phyloP scores from a whole-genome alignment of 164 flowering plant species.

The Cinnamomum chago region DNA sequence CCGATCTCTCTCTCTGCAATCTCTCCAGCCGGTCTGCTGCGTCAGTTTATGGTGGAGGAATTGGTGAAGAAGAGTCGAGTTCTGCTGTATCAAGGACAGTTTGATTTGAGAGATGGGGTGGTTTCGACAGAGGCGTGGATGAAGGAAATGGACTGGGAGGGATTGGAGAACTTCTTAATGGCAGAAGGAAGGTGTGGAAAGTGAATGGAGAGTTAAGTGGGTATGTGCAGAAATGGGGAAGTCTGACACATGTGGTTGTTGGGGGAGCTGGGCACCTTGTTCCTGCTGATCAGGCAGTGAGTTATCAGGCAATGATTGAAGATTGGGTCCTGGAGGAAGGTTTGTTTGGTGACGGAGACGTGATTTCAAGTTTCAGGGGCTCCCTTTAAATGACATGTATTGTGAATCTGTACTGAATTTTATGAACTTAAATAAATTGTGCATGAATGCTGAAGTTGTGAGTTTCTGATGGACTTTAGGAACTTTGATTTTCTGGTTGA shows the following conservation, averaged over 20 bases:
- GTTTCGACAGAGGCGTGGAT: slow-evolving; percentile 72
- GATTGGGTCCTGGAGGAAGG: slow-evolving; percentile 72
- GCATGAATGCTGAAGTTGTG: no score
- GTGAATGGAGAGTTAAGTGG: slow-evolving; percentile 58
- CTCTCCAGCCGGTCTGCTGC: no score
- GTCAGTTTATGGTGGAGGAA: slow-evolving; percentile 49
- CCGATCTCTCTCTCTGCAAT: no score
- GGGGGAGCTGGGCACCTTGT: slow-evolving; percentile 73
- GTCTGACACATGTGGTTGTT: slow-evolving; percentile 58
- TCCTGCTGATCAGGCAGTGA: slow-evolving; percentile 69
- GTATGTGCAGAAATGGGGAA: slow-evolving; percentile 73
- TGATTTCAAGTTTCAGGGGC: neutral
- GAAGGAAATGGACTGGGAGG: slow-evolving; percentile 61
- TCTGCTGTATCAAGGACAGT: slow-evolving; percentile 44
- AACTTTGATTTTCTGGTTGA: no score
- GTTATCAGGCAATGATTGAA: slow-evolving; percentile 71
- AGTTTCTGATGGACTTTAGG: no score
- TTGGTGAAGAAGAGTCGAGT: slow-evolving; percentile 36
- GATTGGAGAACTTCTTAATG: slow-evolving; percentile 30
- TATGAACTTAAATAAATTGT: no score
- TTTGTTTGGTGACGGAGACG: slow-evolving; percentile 25
- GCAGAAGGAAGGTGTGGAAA: slow-evolving; percentile 70
- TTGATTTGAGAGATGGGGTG: slow-evolving; percentile 68
- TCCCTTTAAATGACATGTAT: neutral
- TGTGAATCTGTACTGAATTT: neutral